A percentile compares a stretch with the other conserved stretches of the same genome.
phyloP scores from a whole-genome alignment of 768 basidiomycete genomes.

The Xerocomellus amylosporus region DNA sequence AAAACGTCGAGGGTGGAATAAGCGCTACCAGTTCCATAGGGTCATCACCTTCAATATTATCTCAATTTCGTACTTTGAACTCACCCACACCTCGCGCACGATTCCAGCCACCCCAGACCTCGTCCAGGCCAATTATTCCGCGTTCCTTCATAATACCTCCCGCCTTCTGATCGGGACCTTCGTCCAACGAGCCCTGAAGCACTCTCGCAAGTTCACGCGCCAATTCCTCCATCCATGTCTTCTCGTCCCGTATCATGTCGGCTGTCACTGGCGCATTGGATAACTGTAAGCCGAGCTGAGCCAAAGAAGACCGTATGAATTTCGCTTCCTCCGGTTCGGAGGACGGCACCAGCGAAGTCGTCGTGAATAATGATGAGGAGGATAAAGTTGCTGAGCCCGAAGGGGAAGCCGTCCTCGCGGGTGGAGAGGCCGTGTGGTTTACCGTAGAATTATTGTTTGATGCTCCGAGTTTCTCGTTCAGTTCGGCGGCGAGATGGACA shows the following conservation, averaged over 20 bases:
- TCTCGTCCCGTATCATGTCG: slow-evolving; percentile 85
- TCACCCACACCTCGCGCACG: slow-evolving; percentile 86
- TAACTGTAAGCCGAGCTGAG: slow-evolving; percentile 85
- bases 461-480: slow-evolving; percentile 77
- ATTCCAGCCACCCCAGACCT: slow-evolving; percentile 96
- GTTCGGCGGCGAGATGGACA: slow-evolving; percentile 83
- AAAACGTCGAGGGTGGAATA: slow-evolving; percentile 83
- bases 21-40: slow-evolving; percentile 54
- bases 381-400: slow-evolving; percentile 23
- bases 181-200: slow-evolving; percentile 47
- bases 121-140: slow-evolving; percentile 84
- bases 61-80: neutral
- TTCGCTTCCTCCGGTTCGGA: slow-evolving; percentile 79
- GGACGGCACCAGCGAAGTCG: slow-evolving; percentile 34
- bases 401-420: slow-evolving; percentile 19
- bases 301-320: slow-evolving; percentile 84
- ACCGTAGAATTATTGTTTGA: slow-evolving; percentile 16
- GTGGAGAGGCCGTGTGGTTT: slow-evolving; percentile 2
- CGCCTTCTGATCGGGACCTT: slow-evolving; percentile 8
- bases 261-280: slow-evolving; percentile 76
- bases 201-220: slow-evolving; percentile 79
- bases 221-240: slow-evolving; percentile 73
- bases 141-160: slow-evolving; percentile 73
- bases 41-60: neutral
- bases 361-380: slow-evolving; percentile 23